Conservation (phyloP, 176 grass and related monocot genomes). For the Zoysia japonica region DNA sequence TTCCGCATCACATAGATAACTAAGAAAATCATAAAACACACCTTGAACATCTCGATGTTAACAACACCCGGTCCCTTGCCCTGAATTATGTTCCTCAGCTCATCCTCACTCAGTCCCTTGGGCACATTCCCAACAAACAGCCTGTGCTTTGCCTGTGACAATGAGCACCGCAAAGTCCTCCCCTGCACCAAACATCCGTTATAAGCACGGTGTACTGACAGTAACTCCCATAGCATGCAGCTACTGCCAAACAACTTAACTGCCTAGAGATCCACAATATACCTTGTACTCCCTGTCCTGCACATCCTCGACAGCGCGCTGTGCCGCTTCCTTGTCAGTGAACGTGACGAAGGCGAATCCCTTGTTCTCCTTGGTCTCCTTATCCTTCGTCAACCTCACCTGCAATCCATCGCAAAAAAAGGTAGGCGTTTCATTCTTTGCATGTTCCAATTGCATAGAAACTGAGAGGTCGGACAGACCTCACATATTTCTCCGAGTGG, state of each 20-base stretch:
- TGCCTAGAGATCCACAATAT: neutral
- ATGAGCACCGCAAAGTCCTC: conserved; percentile 85
- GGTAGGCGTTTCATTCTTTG: neutral
- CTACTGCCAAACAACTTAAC: neutral
- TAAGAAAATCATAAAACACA: conserved; percentile 24
- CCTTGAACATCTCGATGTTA: conserved; percentile 95
- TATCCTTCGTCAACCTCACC: conserved; percentile 92
- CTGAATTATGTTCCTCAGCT: conserved; percentile 80
- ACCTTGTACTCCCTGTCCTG: conserved; percentile 97
- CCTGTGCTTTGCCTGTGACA: conserved; percentile 89
- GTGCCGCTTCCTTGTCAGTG: conserved; percentile 56
- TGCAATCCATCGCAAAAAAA: conserved; percentile 34
- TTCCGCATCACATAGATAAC: neutral
- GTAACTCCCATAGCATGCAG: neutral
- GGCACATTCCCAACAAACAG: conserved; percentile 97
- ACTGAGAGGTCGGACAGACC: conserved; percentile 34
- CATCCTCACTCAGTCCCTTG: conserved; percentile 88
- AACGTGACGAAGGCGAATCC: conserved; percentile 91
- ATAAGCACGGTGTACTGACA: neutral
- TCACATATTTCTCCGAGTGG: conserved; percentile 74
- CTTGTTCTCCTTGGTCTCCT: conserved; percentile 87
- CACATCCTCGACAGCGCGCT: conserved; percentile 65
- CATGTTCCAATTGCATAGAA: neutral
- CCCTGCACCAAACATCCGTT: conserved; percentile 55
- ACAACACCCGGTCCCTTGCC: conserved; percentile 79